Conservation (phyloP, 768 basidiomycete genomes). For the Mycena epipterygia region DNA sequence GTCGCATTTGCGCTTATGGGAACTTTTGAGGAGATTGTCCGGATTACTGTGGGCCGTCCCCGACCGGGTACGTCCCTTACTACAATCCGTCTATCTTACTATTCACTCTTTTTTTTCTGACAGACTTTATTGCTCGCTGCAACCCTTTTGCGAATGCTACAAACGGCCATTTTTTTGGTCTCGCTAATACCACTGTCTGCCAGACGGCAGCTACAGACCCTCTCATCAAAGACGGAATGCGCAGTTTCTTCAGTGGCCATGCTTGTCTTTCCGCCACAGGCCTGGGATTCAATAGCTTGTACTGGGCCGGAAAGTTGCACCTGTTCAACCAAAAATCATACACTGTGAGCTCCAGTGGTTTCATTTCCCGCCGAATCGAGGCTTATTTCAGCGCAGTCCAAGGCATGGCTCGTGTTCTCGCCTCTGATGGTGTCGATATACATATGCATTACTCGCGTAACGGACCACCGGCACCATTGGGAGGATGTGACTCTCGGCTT, state of each 20-base stretch:
- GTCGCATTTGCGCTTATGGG: slow-evolving; percentile 32
- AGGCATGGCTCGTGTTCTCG: slow-evolving; percentile 41
- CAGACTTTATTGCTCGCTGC: slow-evolving; percentile 43
- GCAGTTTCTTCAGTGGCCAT: slow-evolving; percentile 46
- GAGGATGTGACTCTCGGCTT: slow-evolving; percentile 38
- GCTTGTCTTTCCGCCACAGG: slow-evolving; percentile 40
- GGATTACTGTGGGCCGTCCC: slow-evolving; percentile 38
- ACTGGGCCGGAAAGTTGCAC: slow-evolving; percentile 42
- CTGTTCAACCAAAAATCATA: slow-evolving; percentile 38
- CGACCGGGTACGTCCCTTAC: slow-evolving; percentile 35
- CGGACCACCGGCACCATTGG: slow-evolving; percentile 42
- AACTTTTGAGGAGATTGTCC: slow-evolving; percentile 35
- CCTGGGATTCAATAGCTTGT: slow-evolving; percentile 38
- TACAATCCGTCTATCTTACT: neutral
- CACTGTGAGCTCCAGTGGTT: slow-evolving; percentile 28
- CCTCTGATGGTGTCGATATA: slow-evolving; percentile 39
- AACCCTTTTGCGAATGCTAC: slow-evolving; percentile 35
- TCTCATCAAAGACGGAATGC: slow-evolving; percentile 42
- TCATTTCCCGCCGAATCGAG: neutral
- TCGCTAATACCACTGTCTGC: slow-evolving; percentile 40
- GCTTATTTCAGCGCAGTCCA: slow-evolving; percentile 30
- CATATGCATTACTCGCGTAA: slow-evolving; percentile 42
- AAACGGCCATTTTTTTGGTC: slow-evolving; percentile 39
- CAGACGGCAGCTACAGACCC: slow-evolving; percentile 35
- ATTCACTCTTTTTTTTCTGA: neutral